A percentile compares a stretch with the other conserved stretches of the same genome.
These are phyloP conservation scores for Hanseniaspora vineae DNA, from an alignment of 805 yeast species.

Conservation along the genomic window DNA sequence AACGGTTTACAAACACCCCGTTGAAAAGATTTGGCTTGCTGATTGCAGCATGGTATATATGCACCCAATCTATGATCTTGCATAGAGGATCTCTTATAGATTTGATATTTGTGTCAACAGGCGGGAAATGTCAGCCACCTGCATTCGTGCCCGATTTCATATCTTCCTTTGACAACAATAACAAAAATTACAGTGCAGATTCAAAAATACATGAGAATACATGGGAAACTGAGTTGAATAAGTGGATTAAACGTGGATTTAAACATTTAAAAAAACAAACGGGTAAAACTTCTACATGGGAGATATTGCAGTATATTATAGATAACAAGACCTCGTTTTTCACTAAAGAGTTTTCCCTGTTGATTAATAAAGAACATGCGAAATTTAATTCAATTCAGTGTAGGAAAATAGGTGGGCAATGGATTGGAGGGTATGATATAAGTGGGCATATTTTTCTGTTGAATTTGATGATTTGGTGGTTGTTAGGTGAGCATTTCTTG, in stretches of 20 bases:
- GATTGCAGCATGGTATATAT: constrained; percentile 73
- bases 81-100: constrained; percentile 82
- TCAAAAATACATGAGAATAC: too few species aligned
- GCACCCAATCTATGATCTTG: constrained; percentile 70
- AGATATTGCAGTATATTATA: not conserved
- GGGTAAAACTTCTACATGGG: not conserved
- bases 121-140: constrained; percentile 50
- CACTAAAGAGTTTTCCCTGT: not conserved
- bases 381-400: constrained; percentile 21
- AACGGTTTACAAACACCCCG: constrained; percentile 8
- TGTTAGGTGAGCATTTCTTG: constrained; percentile 43
- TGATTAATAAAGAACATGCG: not conserved
- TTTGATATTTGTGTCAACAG: constrained; percentile 60
- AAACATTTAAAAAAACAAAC: not conserved
- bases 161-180: not conserved
- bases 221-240: not conserved
- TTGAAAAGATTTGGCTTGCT: constrained; percentile 35
- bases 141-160: not conserved
- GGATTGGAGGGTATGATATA: constrained; percentile 91
- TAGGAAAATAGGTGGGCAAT: constrained; percentile 46
- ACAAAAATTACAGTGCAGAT: not conserved
- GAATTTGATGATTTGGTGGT: constrained; percentile 27
- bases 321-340: not conserved
- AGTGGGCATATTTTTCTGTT: constrained; percentile 85
- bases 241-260: not conserved